These are phyloP conservation scores for Lolium perenne DNA, from an alignment of 176 grass and related monocot genomes.

Conservation along the genomic window DNA sequence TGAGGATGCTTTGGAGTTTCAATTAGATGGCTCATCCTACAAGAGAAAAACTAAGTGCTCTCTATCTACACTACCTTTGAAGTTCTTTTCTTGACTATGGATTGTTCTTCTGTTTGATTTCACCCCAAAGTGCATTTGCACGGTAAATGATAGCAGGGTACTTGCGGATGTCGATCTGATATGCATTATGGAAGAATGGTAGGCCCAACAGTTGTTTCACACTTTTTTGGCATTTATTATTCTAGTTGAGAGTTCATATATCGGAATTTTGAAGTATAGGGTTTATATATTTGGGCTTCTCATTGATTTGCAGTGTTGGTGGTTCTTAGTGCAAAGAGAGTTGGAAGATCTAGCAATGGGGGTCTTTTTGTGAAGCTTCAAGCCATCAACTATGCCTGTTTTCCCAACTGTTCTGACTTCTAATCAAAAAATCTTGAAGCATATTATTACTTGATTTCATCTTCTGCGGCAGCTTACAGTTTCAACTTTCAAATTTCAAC, in stretches of 20 bases:
- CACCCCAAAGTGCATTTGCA: neutral
- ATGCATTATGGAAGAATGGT: neutral
- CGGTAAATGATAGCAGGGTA: neutral
- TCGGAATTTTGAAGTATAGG: neutral
- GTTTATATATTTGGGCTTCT: conserved; percentile 5
- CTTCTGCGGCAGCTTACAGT: neutral
- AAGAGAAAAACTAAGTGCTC: neutral
- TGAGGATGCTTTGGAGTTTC: neutral
- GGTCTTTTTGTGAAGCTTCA: neutral
- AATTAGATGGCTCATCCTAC: neutral
- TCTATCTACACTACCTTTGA: neutral
- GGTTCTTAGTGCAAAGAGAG: neutral
- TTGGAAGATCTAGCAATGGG: neutral
- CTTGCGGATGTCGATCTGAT: neutral
- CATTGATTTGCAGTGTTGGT: conserved; percentile 2
- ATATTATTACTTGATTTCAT: neutral
- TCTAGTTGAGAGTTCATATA: neutral
- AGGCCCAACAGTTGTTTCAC: neutral
- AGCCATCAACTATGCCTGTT: neutral
- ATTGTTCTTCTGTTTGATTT: neutral
- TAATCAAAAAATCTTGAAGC: neutral
- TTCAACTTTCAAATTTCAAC: neutral
- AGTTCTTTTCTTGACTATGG: neutral
- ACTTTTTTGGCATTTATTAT: neutral
- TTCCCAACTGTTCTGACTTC: neutral